phyloP scores from a whole-genome alignment of 352 stramenopile genomes.

The Globisporangium rhizosaccharum region DNA sequence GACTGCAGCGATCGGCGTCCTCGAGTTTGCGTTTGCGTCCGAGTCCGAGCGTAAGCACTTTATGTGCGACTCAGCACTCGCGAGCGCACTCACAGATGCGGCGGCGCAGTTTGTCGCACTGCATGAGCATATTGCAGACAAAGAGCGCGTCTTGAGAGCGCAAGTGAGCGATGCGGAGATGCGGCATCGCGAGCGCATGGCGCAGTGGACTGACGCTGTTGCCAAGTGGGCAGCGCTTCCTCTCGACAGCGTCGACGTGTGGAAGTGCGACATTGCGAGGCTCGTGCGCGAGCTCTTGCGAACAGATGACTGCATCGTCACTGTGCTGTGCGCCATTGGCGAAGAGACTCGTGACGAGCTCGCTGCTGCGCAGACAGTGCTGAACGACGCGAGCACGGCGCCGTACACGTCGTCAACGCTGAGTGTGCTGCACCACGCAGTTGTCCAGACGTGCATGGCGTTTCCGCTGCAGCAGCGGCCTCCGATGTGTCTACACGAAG shows the following conservation, averaged over 20 bases:
- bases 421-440: constrained; percentile 9
- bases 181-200: not conserved
- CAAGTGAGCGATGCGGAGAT: not conserved
- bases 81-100: not conserved
- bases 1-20: not conserved
- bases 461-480: constrained; percentile 3
- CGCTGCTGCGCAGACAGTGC: constrained; percentile 3
- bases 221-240: constrained; percentile 7
- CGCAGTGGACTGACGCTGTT: constrained; percentile 9
- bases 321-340: constrained; percentile 3
- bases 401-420: constrained; percentile 9
- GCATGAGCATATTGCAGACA: not conserved
- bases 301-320: constrained; percentile 3
- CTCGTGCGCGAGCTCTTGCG: constrained; percentile 6
- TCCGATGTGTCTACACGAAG: not conserved
- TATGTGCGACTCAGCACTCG: not conserved
- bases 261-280: not conserved
- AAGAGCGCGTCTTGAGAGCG: not conserved
- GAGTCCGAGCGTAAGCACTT: constrained; percentile 9
- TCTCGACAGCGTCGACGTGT: constrained; percentile 1
- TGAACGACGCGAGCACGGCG: not conserved
- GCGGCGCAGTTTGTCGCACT: not conserved
- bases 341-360: not conserved
- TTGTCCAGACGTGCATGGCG: constrained; percentile 6
- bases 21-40: constrained; percentile 14